A percentile compares a stretch with the other conserved stretches of the same genome.
phyloP scores from a whole-genome alignment of 805 yeast genomes.

The Danielia oregonensis region DNA sequence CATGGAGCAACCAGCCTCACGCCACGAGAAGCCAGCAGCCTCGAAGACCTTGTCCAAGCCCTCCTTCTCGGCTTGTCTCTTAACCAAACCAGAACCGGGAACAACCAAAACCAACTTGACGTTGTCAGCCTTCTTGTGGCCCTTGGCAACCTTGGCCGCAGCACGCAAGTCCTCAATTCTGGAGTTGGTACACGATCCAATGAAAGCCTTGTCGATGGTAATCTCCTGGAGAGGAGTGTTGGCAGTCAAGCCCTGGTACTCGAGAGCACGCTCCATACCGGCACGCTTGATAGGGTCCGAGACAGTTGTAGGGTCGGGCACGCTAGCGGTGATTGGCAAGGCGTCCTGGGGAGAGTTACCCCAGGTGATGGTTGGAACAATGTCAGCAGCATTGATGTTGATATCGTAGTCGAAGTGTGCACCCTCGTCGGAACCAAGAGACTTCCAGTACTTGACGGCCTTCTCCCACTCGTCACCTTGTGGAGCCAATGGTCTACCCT shows the following conservation, averaged over 20 bases:
- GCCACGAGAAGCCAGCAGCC: slow-evolving; percentile 96
- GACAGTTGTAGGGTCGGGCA: slow-evolving; percentile 82
- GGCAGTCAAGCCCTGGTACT: slow-evolving; percentile 87
- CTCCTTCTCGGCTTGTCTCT: slow-evolving; percentile 89
- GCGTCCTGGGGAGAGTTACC: slow-evolving; percentile 99
- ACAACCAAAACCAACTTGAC: slow-evolving; percentile 86
- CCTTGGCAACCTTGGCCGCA: slow-evolving; percentile 91
- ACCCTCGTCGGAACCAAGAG: slow-evolving; percentile 83
- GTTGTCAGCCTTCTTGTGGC: slow-evolving; percentile 78
- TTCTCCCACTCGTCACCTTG: slow-evolving; percentile 93
- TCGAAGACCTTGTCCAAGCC: slow-evolving; percentile 88
- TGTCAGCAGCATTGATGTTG: slow-evolving; percentile 73
- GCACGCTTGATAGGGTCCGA: slow-evolving; percentile 70
- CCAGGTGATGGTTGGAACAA: slow-evolving; percentile 97
- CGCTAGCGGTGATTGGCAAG: slow-evolving; percentile 82
- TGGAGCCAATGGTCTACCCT: slow-evolving; percentile 95
- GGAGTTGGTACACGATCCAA: slow-evolving; percentile 97
- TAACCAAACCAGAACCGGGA: slow-evolving; percentile 96
- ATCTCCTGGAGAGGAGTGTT: slow-evolving; percentile 76
- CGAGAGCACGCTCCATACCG: slow-evolving; percentile 87
- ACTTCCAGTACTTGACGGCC: slow-evolving; percentile 87
- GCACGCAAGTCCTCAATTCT: slow-evolving; percentile 95
- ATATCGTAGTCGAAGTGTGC: slow-evolving; percentile 87
- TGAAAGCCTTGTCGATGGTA: slow-evolving; percentile 86
- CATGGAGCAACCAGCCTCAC: slow-evolving; percentile 99